phyloP scores from a whole-genome alignment of 805 yeast genomes.

The Barnettozyma vustinii region DNA sequence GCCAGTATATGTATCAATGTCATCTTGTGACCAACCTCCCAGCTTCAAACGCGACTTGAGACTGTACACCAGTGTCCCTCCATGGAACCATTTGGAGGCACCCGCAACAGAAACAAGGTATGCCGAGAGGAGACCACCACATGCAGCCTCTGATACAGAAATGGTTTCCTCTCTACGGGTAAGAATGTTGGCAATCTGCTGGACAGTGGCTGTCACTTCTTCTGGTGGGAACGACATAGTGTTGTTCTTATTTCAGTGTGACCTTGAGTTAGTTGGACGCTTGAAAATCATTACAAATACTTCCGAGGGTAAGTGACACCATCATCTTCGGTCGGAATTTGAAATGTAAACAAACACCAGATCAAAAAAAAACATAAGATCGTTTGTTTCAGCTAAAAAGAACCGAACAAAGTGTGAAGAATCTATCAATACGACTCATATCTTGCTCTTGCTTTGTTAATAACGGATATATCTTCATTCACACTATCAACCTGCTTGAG shows the following conservation, averaged over 20 bases:
- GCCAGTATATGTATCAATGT: slow-evolving; percentile 70
- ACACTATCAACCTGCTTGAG: background rate
- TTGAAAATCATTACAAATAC: too few relatives aligned
- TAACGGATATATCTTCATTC: background rate
- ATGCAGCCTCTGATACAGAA: slow-evolving; percentile 82
- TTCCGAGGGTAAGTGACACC: background rate
- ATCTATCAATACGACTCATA: background rate
- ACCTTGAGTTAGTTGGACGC: too few relatives aligned
- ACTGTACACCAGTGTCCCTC: slow-evolving; percentile 78
- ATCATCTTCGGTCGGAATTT: background rate
- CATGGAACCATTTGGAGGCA: slow-evolving; percentile 77
- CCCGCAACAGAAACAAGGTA: slow-evolving; percentile 81
- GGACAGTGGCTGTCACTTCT: slow-evolving; percentile 45
- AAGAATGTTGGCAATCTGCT: slow-evolving; percentile 52
- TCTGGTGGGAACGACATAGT: slow-evolving; percentile 50
- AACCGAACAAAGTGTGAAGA: background rate
- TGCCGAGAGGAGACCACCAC: slow-evolving; percentile 83
- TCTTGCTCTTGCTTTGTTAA: background rate
- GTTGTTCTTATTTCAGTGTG: background rate
- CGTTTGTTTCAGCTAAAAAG: background rate
- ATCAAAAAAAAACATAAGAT: background rate
- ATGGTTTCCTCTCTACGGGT: slow-evolving; percentile 53
- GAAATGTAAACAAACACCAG: background rate
- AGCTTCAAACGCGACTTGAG: slow-evolving; percentile 66
- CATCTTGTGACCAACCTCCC: slow-evolving; percentile 73